These are phyloP conservation scores for Aspergillus phoenicis DNA, from an alignment of 2,329 filamentous ascomycete genomes.

Conservation along the genomic window DNA sequence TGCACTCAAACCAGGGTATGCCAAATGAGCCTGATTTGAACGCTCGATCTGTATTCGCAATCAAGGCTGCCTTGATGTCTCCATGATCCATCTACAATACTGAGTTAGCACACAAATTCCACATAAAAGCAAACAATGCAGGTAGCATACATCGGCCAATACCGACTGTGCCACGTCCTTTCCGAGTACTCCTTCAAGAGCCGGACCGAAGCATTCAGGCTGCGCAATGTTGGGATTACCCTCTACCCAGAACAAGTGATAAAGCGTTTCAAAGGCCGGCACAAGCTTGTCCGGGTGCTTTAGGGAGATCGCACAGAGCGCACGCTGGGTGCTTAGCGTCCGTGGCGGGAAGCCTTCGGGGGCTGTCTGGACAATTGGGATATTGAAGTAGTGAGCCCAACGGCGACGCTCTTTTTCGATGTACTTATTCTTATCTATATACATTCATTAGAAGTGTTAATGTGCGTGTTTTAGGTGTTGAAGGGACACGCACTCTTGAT, in stretches of 20 bases:
- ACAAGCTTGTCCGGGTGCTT: slow-evolving; percentile 46
- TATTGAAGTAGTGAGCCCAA: slow-evolving; percentile 56
- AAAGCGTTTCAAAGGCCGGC: slow-evolving; percentile 51
- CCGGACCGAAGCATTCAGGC: slow-evolving; percentile 46
- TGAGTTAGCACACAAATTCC: slow-evolving; percentile 1
- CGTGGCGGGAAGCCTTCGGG: slow-evolving; percentile 58
- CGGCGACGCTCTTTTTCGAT: slow-evolving; percentile 57
- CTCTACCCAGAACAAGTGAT: slow-evolving; percentile 56
- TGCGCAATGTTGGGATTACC: slow-evolving; percentile 47
- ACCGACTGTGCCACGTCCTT: slow-evolving; percentile 47
- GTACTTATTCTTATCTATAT: slow-evolving; percentile 61
- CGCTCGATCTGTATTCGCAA: slow-evolving; percentile 54
- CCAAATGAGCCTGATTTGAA: slow-evolving; percentile 61
- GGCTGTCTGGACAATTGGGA: slow-evolving; percentile 52
- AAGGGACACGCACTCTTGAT: slow-evolving; percentile 51
- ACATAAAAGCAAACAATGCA: background rate
- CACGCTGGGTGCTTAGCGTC: slow-evolving; percentile 56
- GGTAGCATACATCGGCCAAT: slow-evolving; percentile 43
- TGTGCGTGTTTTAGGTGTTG: background rate
- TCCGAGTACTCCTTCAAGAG: slow-evolving; percentile 52
- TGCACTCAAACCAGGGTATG: slow-evolving; percentile 62
- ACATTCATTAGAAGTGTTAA: background rate
- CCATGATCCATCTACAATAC: slow-evolving; percentile 26
- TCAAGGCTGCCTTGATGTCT: slow-evolving; percentile 52
- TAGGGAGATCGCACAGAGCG: slow-evolving; percentile 52